These are phyloP conservation scores for Pyrenochaeta sp. DNA, from an alignment of 2,329 filamentous ascomycete species.

Conservation along the genomic window DNA sequence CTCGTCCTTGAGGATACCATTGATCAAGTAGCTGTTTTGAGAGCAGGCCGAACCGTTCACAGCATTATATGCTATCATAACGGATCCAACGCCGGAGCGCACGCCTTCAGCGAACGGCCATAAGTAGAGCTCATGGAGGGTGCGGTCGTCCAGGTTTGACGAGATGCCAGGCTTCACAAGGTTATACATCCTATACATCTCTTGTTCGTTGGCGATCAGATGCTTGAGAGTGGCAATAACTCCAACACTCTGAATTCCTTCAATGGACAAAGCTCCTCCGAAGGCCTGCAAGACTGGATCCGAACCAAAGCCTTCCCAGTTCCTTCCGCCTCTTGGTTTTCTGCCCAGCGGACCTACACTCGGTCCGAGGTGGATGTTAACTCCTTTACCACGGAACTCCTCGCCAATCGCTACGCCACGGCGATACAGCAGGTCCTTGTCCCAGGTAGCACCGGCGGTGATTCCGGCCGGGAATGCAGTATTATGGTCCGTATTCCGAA, in stretches of 20 bases:
- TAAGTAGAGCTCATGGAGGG: constrained; percentile 79
- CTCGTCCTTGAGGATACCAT: constrained; percentile 85
- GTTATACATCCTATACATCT: constrained; percentile 57
- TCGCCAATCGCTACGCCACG: constrained; percentile 73
- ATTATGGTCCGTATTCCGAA: constrained; percentile 76
- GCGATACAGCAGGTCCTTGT: constrained; percentile 74
- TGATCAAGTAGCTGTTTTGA: constrained; percentile 81
- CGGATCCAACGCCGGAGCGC: constrained; percentile 76
- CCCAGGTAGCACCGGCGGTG: constrained; percentile 76
- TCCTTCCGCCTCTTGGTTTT: constrained; percentile 69
- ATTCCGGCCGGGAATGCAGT: constrained; percentile 84
- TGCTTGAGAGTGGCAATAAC: constrained; percentile 79
- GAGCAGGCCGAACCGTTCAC: constrained; percentile 65
- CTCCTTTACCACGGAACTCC: constrained; percentile 77
- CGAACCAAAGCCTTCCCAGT: constrained; percentile 77
- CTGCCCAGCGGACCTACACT: constrained; percentile 75
- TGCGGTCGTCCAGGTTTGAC: constrained; percentile 77
- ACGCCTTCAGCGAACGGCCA: constrained; percentile 88
- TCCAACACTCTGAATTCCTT: constrained; percentile 74
- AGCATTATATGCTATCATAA: constrained; percentile 81
- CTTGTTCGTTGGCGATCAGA: constrained; percentile 78
- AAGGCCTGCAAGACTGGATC: constrained; percentile 77
- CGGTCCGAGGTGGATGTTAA: constrained; percentile 76
- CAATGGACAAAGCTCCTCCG: constrained; percentile 78
- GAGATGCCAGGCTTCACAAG: constrained; percentile 47